Percentiles rank a stretch among this genome's conserved stretches.
phyloP scores from a whole-genome alignment of 2,329 filamentous ascomycete genomes.

The Aphanocladium album region DNA sequence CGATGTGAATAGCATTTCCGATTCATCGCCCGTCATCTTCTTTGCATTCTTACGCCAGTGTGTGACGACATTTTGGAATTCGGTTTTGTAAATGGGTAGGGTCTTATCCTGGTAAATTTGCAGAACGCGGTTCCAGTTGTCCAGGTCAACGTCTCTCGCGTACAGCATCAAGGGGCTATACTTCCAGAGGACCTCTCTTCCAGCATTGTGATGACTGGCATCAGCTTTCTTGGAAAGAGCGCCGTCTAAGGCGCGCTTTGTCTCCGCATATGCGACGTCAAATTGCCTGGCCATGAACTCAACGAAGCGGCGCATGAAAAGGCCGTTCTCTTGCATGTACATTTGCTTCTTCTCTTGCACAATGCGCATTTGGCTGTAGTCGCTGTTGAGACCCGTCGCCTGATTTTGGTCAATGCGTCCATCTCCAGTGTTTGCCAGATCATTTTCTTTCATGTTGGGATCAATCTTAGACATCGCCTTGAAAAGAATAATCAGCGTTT shows the following conservation, averaged over 20 bases:
- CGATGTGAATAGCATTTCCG: constrained; percentile 81
- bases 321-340: constrained; percentile 69
- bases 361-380: constrained; percentile 86
- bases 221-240: constrained; percentile 64
- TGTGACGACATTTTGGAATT: constrained; percentile 72
- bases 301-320: constrained; percentile 74
- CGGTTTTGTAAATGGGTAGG: constrained; percentile 70
- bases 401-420: constrained; percentile 39
- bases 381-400: constrained; percentile 56
- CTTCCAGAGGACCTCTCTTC: constrained; percentile 74
- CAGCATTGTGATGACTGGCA: constrained; percentile 62
- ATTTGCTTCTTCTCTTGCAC: constrained; percentile 91
- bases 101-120: constrained; percentile 75
- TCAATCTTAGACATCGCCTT: constrained; percentile 94
- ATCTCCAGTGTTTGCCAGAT: constrained; percentile 44
- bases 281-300: constrained; percentile 81
- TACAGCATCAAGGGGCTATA: constrained; percentile 87
- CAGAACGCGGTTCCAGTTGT: constrained; percentile 76
- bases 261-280: constrained; percentile 66
- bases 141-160: constrained; percentile 73
- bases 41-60: constrained; percentile 76
- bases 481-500: constrained; percentile 73
- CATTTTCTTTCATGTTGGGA: constrained; percentile 60
- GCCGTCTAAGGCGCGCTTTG: constrained; percentile 58
- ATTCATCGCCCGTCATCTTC: constrained; percentile 71